Evolutionary conservation across 2,329 filamentous ascomycete species (phyloP).

Genomic region (Elsinoe necatrix): DNA sequence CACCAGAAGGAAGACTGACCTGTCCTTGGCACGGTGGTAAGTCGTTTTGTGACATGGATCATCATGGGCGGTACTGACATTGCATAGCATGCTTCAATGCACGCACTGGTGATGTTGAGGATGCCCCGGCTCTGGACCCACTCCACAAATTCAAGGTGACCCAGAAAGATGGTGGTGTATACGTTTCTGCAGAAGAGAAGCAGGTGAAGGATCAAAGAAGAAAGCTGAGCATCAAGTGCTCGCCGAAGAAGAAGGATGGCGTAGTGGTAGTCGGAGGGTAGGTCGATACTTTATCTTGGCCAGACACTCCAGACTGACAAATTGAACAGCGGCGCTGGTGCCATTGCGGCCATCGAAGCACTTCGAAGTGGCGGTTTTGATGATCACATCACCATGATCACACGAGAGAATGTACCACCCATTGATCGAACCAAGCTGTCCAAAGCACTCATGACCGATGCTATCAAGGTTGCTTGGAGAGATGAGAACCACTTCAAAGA

Average conservation of each 20-base stretch:
- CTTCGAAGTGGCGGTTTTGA: constrained; percentile 73
- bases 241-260: constrained; percentile 49
- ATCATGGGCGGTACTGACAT: background rate
- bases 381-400: constrained; percentile 73
- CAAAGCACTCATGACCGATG: constrained; percentile 77
- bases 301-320: constrained; percentile 8
- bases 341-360: constrained; percentile 71
- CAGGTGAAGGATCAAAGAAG: constrained; percentile 69
- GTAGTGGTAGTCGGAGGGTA: constrained; percentile 76
- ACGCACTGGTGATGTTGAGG: constrained; percentile 83
- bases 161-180: constrained; percentile 75
- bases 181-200: constrained; percentile 70
- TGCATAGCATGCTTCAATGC: constrained; percentile 80
- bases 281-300: constrained; percentile 19
- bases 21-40: constrained; percentile 95
- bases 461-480: constrained; percentile 68
- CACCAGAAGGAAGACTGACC: constrained; percentile 70
- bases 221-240: constrained; percentile 65
- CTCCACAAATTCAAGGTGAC: constrained; percentile 72
- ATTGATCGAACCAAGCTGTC: constrained; percentile 94
- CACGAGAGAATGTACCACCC: constrained; percentile 66
- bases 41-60: no score
- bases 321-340: constrained; percentile 60
- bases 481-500: constrained; percentile 67
- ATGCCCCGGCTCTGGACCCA: constrained; percentile 84